Conservation (phyloP, 495 filamentous ascomycete genomes). For the Extremus antarcticus region DNA sequence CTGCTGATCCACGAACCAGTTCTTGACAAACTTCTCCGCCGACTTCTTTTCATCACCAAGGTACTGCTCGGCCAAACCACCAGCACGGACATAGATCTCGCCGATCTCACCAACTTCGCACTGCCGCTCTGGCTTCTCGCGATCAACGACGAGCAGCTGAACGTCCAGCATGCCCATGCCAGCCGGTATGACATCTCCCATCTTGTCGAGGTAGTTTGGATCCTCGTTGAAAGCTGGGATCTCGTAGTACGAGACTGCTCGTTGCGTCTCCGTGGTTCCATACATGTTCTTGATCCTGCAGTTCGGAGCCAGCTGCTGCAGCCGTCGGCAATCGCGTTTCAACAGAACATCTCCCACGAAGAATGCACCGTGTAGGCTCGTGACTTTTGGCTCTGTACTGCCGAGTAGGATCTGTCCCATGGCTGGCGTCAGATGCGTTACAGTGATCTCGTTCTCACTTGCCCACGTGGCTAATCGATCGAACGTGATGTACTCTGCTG, state of each 20-base stretch:
- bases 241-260: constrained; percentile 79
- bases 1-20: constrained; percentile 75
- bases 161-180: constrained; percentile 89
- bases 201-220: constrained; percentile 54
- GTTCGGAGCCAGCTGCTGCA: constrained; percentile 70
- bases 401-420: constrained; percentile 95
- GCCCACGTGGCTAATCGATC: constrained; percentile 91
- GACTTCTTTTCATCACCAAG: constrained; percentile 47
- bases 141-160: constrained; percentile 82
- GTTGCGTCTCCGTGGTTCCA: constrained; percentile 81
- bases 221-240: constrained; percentile 60
- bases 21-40: constrained; percentile 67
- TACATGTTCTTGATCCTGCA: constrained; percentile 83
- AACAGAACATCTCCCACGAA: constrained; percentile 91
- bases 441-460: constrained; percentile 61
- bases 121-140: constrained; percentile 56
- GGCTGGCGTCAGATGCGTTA: constrained; percentile 87
- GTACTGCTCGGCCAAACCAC: constrained; percentile 82
- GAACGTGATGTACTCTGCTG: constrained; percentile 75
- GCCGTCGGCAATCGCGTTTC: constrained; percentile 70
- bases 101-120: constrained; percentile 76
- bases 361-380: constrained; percentile 64
- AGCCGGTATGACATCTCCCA: constrained; percentile 74
- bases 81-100: constrained; percentile 83
- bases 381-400: constrained; percentile 40